Conservation (phyloP, 495 filamentous ascomycete species). For the Chaetomium fimeti region DNA sequence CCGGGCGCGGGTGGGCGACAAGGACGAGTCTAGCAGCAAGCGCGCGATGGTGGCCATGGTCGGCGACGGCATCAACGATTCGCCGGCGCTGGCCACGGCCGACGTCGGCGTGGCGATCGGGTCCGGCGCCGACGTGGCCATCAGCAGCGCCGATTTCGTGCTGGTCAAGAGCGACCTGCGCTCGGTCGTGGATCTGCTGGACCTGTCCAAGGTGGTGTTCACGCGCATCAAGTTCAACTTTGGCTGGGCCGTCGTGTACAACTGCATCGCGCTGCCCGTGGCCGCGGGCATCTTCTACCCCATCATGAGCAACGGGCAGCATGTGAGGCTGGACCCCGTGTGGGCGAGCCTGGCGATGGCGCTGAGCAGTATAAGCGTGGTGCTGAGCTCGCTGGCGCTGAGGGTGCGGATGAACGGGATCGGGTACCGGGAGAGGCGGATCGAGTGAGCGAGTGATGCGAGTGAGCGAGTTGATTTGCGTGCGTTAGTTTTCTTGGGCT, state of each 20-base stretch:
- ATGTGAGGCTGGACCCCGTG: constrained; percentile 68
- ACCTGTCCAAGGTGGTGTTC: constrained; percentile 71
- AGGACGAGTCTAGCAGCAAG: constrained; percentile 29
- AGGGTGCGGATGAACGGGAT: constrained; percentile 49
- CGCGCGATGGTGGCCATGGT: constrained; percentile 54
- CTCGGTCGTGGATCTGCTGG: constrained; percentile 68
- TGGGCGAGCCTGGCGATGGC: constrained; percentile 91
- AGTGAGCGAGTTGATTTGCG: constrained; percentile 17
- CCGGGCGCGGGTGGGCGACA: constrained; percentile 36
- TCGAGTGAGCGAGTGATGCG: constrained; percentile 26
- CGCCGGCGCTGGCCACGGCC: constrained; percentile 73
- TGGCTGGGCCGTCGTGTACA: constrained; percentile 85
- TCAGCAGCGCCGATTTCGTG: constrained; percentile 78
- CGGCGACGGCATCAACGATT: constrained; percentile 89
- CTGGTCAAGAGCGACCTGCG: constrained; percentile 71
- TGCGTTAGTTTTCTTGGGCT: neutral
- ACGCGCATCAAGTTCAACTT: constrained; percentile 82
- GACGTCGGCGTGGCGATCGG: constrained; percentile 84
- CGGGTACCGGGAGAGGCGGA: constrained; percentile 46
- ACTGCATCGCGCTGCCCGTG: constrained; percentile 72
- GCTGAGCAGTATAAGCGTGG: constrained; percentile 76
- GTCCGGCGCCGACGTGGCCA: constrained; percentile 80
- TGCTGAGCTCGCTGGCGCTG: constrained; percentile 68
- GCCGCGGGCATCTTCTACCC: constrained; percentile 82
- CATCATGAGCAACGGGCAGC: constrained; percentile 50